Evolutionary conservation across 768 basidiomycete genomes (phyloP), one percentile per base, ranked within the genome.

Genomic region (Suillus spraguei): DNA sequence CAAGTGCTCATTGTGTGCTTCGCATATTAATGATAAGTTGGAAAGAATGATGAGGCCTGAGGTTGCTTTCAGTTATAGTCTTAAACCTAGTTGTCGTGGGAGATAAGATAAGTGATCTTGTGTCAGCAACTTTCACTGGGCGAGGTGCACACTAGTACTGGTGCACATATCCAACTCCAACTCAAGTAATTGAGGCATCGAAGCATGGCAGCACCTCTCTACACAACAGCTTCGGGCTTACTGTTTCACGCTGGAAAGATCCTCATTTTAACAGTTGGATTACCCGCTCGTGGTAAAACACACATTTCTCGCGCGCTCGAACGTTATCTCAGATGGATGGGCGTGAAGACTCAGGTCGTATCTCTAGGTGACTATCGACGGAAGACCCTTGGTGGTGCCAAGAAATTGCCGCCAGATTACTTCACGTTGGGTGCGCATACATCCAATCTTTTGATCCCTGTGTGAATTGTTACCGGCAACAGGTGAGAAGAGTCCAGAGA

Each of bases 291-390:
- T 60, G 95, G 95, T 39, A 97, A 97, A 79, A 99, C 97, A 0
- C 97, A 99, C 74, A 94, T 99, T 62, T 97, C 95, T 1, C 86
- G 96, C 44, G 90, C 97, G 8, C 83, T 99, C 14, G 97, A 99
- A 75, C 87, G 97, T n/a, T 99, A 99, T 77, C 84, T 99, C 1
- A 84, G 95, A 75, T 99, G 97, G 97, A 92, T 94, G 76, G 97
- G 97, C 36, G 93, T 99, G 60, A 98, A 97, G 77, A 97, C 95
- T 0, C 87, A 91, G 66, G 97, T 99, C 60, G 89, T 98, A 62
- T 96, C 95, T 7, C 81, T 99, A 11, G 97, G 97, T 24, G 97
- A 99, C 77, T 95, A 97, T 76, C 86, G 97, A 53, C 80, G 97
- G 60, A 94, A 94, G 81, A 86, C 88, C 0, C 79, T 99, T 17